Base-by-base conservation (phyloP, 2,329 filamentous ascomycete species). In the Penicillium digitatum region DNA sequence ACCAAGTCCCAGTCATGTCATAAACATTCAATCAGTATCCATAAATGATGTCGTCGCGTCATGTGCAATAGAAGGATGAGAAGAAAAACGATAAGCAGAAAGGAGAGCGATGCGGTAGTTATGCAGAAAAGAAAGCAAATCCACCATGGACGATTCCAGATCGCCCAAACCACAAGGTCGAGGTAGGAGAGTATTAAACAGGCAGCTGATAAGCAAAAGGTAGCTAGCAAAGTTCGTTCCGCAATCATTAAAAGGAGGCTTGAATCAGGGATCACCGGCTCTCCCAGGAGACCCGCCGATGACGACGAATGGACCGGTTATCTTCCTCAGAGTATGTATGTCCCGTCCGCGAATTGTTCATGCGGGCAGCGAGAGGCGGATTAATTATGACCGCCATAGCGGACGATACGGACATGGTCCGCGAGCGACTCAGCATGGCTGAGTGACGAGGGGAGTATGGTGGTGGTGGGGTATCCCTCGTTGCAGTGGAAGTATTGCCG, bases 401-500 rank as follows among this genome's bases (percentile, higher is more conserved):
- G 10, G 68, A 64, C 10, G 70, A 70, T 0, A 70, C 55, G 31
- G 72, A 73, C 51, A 70, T 67, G 10, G 71, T 68, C 42, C 67
- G 63, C 2, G 72, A 70, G 16, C 68, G 67, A 20, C 65, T 56
- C 14, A 68, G 58, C 38, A 69, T 69, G 3, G 59, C 54, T 0
- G 61, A 64, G n/a, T 62, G 64, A 26, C 64, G 65, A 2, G 70
- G 64, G 2, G 74, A 76, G 49, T 76, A 76, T 9, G 74, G 72
- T 29, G 74, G 74, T 4, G 74, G 74, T 2, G 73, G 74, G 0
- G 74, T 76, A 34, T 76, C 74, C 16, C 72, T 62, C 5, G 74
- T 76, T 9, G 74, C 74, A 3, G 74, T 76, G 0, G 74, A 76
- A 3, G 74, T 76, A 54, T 76, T 75, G 7, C 74, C 74, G 58